These are phyloP conservation scores for Backusella westeae DNA, from an alignment of 192 early-diverging fungal genomes.

Conservation along the genomic window DNA sequence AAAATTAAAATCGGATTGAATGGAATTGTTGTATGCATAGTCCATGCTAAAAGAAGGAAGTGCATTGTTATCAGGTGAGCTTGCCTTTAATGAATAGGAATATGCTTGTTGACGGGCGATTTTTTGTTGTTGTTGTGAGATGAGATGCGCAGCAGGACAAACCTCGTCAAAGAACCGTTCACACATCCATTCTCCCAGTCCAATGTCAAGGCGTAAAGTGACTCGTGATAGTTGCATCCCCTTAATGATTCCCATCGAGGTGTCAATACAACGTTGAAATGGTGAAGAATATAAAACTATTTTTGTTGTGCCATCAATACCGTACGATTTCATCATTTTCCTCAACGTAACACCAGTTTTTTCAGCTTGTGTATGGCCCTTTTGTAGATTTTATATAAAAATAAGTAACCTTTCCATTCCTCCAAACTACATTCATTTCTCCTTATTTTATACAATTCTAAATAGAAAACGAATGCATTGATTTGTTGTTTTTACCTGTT, in stretches of 20 bases:
- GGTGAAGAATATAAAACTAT: conserved; percentile 34
- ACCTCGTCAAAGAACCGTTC: conserved; percentile 35
- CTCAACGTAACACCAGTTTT: conserved; percentile 28
- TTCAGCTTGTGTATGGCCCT: conserved; percentile 30
- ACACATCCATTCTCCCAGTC: conserved; percentile 39
- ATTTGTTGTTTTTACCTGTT: conserved; percentile 5
- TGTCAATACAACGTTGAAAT: conserved; percentile 42
- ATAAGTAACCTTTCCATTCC: background rate
- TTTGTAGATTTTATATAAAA: background rate
- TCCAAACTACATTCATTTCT: background rate
- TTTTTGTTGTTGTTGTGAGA: conserved; percentile 25
- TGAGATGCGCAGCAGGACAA: conserved; percentile 24
- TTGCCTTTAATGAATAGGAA: conserved; percentile 7
- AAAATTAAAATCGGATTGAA: conserved; percentile 23
- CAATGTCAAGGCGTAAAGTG: conserved; percentile 31
- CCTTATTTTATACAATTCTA: background rate
- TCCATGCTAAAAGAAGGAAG: conserved; percentile 23
- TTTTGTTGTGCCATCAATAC: conserved; percentile 16
- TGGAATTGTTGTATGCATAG: conserved; percentile 12
- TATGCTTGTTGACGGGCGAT: conserved; percentile 25
- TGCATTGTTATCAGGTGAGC: too few species aligned
- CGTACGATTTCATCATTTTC: conserved; percentile 12
- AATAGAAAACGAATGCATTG: background rate
- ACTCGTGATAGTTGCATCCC: conserved; percentile 21
- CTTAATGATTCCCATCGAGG: conserved; percentile 25